Evolutionary conservation across 2,329 filamentous ascomycete species (phyloP).

Genomic region (Phialocephala subalpina): DNA sequence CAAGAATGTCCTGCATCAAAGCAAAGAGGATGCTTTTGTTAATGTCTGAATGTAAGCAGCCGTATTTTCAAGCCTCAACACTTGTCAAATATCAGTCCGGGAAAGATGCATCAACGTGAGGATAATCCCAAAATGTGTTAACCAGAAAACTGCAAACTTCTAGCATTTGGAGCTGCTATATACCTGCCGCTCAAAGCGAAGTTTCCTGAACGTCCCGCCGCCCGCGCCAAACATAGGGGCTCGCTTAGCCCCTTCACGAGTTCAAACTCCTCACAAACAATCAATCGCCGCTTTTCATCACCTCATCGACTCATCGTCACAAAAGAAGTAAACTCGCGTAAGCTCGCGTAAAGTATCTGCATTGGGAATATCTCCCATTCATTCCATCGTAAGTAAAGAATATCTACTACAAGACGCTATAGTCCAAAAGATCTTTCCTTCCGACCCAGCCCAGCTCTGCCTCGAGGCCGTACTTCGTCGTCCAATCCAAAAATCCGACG

Average conservation of each 20-base stretch:
- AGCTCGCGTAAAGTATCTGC: neutral
- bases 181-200: neutral
- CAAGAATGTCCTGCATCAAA: too few relatives aligned
- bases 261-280: neutral
- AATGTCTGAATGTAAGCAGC: too few relatives aligned
- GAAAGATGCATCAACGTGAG: too few relatives aligned
- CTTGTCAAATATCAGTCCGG: too few relatives aligned
- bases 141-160: neutral
- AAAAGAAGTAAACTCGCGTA: too few relatives aligned
- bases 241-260: neutral
- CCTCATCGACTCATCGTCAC: too few relatives aligned
- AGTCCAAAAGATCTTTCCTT: conserved; percentile 22
- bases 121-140: too few relatives aligned
- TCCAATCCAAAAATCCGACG: neutral
- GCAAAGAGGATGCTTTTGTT: too few relatives aligned
- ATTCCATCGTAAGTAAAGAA: conserved; percentile 28
- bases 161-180: neutral
- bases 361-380: conserved; percentile 16
- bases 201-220: neutral
- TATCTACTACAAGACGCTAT: conserved; percentile 34
- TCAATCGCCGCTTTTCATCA: neutral
- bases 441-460: neutral
- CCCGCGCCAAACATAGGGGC: neutral
- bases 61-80: too few relatives aligned
- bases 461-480: too few relatives aligned